A percentile compares a stretch with the other conserved stretches of the same genome.
Conservation (phyloP, 768 basidiomycete genomes). For the Russula virescens region DNA sequence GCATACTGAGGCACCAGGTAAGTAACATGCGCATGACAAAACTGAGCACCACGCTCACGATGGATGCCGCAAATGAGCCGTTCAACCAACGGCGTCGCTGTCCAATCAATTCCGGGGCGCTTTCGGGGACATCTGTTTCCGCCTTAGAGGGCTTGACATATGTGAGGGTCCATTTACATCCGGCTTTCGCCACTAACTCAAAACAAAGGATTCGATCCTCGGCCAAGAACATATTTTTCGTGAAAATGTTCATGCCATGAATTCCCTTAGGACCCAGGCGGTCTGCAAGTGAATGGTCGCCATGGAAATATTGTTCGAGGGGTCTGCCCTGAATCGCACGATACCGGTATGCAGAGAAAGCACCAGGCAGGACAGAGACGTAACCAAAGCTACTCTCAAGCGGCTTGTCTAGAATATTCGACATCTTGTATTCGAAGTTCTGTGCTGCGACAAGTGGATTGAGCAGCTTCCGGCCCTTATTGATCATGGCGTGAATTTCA, state of each 20-base stretch:
- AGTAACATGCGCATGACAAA: background rate
- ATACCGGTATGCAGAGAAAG: slow-evolving; percentile 95
- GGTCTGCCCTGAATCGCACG: slow-evolving; percentile 88
- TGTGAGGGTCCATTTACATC: slow-evolving; percentile 82
- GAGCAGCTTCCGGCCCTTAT: slow-evolving; percentile 84
- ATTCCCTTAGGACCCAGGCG: slow-evolving; percentile 91
- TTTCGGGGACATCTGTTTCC: slow-evolving; percentile 94
- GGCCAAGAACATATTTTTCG: slow-evolving; percentile 87
- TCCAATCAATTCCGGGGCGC: slow-evolving; percentile 87
- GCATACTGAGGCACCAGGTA: slow-evolving; percentile 54
- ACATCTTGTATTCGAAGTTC: slow-evolving; percentile 99
- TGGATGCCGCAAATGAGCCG: slow-evolving; percentile 90
- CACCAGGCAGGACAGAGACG: slow-evolving; percentile 91
- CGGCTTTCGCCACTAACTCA: slow-evolving; percentile 88
- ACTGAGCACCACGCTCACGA: slow-evolving; percentile 46
- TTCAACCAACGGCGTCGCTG: slow-evolving; percentile 97
- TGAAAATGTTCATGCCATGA: slow-evolving; percentile 95
- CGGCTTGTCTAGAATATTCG: slow-evolving; percentile 94
- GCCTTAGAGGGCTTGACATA: slow-evolving; percentile 95
- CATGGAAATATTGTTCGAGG: slow-evolving; percentile 80
- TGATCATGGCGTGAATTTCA: slow-evolving; percentile 96
- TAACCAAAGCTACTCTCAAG: slow-evolving; percentile 95
- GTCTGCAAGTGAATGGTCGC: slow-evolving; percentile 85
- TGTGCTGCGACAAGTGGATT: slow-evolving; percentile 93
- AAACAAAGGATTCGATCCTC: slow-evolving; percentile 98